Evolutionary conservation across 148 eudicot species (phyloP).

Genomic region (Fallopia convolvulus): DNA sequence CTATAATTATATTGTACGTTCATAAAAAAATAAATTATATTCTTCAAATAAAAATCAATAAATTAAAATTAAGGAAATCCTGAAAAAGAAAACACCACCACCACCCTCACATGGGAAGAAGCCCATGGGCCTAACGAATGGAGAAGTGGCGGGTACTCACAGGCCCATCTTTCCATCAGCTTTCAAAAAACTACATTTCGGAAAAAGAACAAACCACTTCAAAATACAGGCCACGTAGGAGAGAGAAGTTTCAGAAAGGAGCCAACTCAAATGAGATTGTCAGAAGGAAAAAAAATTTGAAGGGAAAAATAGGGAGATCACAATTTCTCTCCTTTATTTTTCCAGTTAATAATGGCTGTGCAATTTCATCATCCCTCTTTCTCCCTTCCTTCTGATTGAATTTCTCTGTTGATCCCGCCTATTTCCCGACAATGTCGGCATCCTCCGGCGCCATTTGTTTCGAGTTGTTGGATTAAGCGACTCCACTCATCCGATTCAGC

Average conservation of each 20-base stretch:
- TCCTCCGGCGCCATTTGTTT: conserved; percentile 7
- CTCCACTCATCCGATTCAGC: background rate
- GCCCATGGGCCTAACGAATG: conserved; percentile 10
- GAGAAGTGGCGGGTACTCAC: conserved; percentile 1
- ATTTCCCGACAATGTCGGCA: conserved; percentile 45
- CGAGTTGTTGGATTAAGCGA: background rate
- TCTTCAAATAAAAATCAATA: background rate
- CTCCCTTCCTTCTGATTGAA: background rate
- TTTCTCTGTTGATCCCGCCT: conserved; percentile 42
- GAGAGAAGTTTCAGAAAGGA: background rate
- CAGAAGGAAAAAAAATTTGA: background rate
- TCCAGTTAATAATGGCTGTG: background rate
- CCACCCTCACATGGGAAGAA: background rate
- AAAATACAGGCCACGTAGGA: conserved; percentile 11
- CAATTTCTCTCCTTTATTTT: background rate
- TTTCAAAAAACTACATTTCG: background rate
- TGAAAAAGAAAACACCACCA: background rate
- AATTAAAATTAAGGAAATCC: background rate
- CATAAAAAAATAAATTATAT: too few species aligned
- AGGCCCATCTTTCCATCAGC: conserved; percentile 3
- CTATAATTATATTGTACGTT: background rate
- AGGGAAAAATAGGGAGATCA: background rate
- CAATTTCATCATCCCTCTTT: background rate
- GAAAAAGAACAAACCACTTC: background rate
- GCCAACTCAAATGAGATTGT: background rate